A percentile compares a stretch with the other conserved stretches of the same genome.
phyloP scores from a whole-genome alignment of 768 basidiomycete species.

The Cystofilobasidium macerans region DNA sequence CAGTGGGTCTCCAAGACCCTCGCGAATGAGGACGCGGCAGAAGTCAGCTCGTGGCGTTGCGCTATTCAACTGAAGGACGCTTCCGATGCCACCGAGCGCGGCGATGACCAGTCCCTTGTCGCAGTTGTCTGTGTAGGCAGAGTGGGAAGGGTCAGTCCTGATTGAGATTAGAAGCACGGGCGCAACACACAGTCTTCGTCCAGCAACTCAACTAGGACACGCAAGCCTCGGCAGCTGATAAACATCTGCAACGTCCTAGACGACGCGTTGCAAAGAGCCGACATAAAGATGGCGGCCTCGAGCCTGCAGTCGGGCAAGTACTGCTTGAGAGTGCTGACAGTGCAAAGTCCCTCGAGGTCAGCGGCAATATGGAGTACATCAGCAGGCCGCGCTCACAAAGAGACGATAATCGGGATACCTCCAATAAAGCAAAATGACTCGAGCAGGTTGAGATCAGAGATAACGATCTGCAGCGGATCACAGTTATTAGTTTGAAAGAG shows the following conservation, averaged over 20 bases:
- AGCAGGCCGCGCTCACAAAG: slow-evolving; percentile 40
- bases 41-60: slow-evolving; percentile 98
- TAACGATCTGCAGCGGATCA: slow-evolving; percentile 46
- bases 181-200: slow-evolving; percentile 71
- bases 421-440: slow-evolving; percentile 83
- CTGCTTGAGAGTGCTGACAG: slow-evolving; percentile 63
- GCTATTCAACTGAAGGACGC: slow-evolving; percentile 86
- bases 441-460: slow-evolving; percentile 65
- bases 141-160: too few species aligned
- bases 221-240: slow-evolving; percentile 85
- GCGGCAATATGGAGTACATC: not conserved
- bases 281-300: slow-evolving; percentile 92
- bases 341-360: too few species aligned
- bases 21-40: slow-evolving; percentile 93
- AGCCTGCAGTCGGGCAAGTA: slow-evolving; percentile 83
- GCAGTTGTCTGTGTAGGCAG: slow-evolving; percentile 41
- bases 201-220: slow-evolving; percentile 85
- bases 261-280: slow-evolving; percentile 81
- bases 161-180: not conserved
- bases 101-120: slow-evolving; percentile 84
- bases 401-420: slow-evolving; percentile 92
- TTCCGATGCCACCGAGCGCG: slow-evolving; percentile 85
- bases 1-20: slow-evolving; percentile 85
- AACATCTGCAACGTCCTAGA: slow-evolving; percentile 96
- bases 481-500: too few species aligned